Base-by-base conservation (phyloP, 345 rosid species). In the Schrenkiella parvula region DNA sequence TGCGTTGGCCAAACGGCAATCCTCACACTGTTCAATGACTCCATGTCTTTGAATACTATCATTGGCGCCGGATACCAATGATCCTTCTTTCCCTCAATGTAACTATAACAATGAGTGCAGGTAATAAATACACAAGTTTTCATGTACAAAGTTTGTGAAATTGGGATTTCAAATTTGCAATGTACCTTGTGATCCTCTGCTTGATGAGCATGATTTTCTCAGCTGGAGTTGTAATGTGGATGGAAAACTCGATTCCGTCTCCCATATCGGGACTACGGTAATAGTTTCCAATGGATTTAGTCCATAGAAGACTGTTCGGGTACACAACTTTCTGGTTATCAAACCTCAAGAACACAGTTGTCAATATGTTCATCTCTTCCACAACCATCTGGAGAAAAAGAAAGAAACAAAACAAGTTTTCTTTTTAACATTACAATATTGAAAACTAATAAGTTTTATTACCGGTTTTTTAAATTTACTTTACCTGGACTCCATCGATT, bases 281-380 rank as follows among this genome's bases (percentile, higher is more conserved):
- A 26, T 71, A 78, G 73, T 78, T 78, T 25, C 80, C 77, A 5
- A 78, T 72, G 23, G 80, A 71, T 68, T 84, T 90, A n/a, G 82
- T 74, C 61, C 84, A 65, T 2, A 90, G 83, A 37, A 88, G 89
- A 12, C 92, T 82, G 66, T 90, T 88, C 0, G 97, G 92, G 66
- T 88, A 87, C 34, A 86, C 87, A 17, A 91, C 78, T 79, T 91
- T 91, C 87, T 91, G 92, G 83, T 81, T 85, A 65, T 91, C 95
- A 50, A 85, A 89, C 18, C 91, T 74, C 56, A 91, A 54, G 55
- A 91, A 91, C 63, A 91, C 91, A 0, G 91, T 88, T 2, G 89
- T 82, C 72, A 91, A 70, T 15, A 91, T 91, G 82, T 91, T 91
- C 95, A 91, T 91, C 79, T 91, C 92, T 81, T 91, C 97, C 35